Evolutionary conservation across 345 rosid genomes (phyloP).

Genomic region (Conringia planisiliqua): DNA sequence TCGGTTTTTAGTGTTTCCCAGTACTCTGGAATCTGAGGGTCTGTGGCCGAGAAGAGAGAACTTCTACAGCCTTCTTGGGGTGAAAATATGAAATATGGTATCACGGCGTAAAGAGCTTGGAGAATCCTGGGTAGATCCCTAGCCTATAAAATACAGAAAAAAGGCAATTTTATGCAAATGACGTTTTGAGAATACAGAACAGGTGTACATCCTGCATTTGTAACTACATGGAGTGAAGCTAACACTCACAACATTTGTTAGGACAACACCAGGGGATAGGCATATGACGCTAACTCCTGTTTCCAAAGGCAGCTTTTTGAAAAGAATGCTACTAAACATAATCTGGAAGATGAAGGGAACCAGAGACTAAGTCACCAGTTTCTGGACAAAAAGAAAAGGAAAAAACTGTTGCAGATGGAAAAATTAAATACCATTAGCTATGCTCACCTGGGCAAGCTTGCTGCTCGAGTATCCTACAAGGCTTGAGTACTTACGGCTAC

Average conservation of each 20-base stretch:
- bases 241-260: conserved; percentile 87
- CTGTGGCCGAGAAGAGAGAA: conserved; percentile 85
- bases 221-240: conserved; percentile 2
- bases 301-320: conserved; percentile 83
- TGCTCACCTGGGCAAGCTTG: conserved; percentile 91
- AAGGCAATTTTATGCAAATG: neutral
- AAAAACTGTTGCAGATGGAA: neutral
- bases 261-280: conserved; percentile 85
- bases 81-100: conserved; percentile 87
- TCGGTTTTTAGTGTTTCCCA: conserved; percentile 76
- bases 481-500: conserved; percentile 81
- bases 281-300: conserved; percentile 82
- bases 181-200: conserved; percentile 6
- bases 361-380: conserved; percentile 5
- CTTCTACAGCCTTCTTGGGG: conserved; percentile 96
- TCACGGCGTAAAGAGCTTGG: conserved; percentile 71
- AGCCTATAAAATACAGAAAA: conserved; percentile 51
- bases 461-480: conserved; percentile 78
- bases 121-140: conserved; percentile 84
- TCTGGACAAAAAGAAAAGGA: neutral
- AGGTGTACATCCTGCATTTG: neutral
- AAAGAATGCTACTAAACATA: conserved; percentile 90
- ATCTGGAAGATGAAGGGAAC: conserved; percentile 54
- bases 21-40: conserved; percentile 89
- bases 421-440: neutral